Evolutionary conservation across 768 basidiomycete genomes (phyloP), one percentile per base, ranked within the genome.

Genomic region (Paxillus rubicundulus): DNA sequence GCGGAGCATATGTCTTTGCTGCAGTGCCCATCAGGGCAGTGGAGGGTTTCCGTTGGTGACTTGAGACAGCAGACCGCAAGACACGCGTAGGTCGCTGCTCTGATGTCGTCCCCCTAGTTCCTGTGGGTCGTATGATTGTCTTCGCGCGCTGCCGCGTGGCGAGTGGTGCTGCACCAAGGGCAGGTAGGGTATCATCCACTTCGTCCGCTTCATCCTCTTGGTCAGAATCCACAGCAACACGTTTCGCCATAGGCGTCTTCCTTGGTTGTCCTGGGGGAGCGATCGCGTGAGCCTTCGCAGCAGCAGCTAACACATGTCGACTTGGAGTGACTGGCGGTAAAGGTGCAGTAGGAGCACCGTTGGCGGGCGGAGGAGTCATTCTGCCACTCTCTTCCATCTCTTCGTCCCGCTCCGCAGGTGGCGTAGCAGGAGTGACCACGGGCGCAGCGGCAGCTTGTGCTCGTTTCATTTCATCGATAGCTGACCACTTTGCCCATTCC

Each of bases 401-500:
- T 47, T 87, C 87, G 37, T 89, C 86, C 16, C 73, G 75, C 59
- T 92, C 90, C 24, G 87, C 86, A 7, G 89, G 88, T 10, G 89
- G 89, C 33, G 89, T 91, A 2, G 83, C 88, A 5, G 89, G 88
- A 9, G 87, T 83, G 37, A 88, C 80, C 21, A 86, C 64, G 3
- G 79, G 67, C 14, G 76, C 69, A 50, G 57, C 58, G 77, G 81
- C 42, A 61, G 65, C 66, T 74, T 83, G 70, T 13, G 42, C 56
- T 40, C 68, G 62, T 64, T 78, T 81, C 57, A 85, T 74, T 62
- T 93, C 90, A 64, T 97, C 92, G 3, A 84, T 77, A 5, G 93
- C 93, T 2, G 91, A 84, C 93, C 94, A 96, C 63, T 92, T 91
- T 16, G 84, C 79, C 93, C 93, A 97, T 68, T 93, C 90, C 41